These are phyloP conservation scores for Naganishia vishniacii DNA, from an alignment of 768 basidiomycete species.

Conservation along the genomic window DNA sequence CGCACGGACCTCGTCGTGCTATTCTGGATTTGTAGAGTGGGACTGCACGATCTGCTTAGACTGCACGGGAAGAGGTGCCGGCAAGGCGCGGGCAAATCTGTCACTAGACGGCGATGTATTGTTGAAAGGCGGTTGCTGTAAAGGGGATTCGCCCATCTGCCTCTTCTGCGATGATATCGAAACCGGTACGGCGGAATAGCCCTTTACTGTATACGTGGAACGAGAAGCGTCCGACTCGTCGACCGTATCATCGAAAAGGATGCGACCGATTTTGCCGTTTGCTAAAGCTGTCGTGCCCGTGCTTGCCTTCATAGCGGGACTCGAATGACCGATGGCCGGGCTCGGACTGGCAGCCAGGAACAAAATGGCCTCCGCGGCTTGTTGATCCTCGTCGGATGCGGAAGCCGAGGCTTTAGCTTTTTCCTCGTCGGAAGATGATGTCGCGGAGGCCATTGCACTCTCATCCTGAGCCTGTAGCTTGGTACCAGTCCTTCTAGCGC, in stretches of 20 bases:
- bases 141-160: conserved; percentile 1
- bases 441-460: neutral
- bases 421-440: conserved; percentile 12
- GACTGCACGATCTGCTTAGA: neutral
- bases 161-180: neutral
- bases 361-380: conserved; percentile 47
- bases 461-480: neutral
- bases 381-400: conserved; percentile 39
- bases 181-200: neutral
- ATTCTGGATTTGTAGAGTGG: neutral
- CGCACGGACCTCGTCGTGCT: neutral
- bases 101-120: conserved; percentile 9
- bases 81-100: neutral
- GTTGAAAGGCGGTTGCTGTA: conserved; percentile 15
- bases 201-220: neutral
- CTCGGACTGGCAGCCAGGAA: conserved; percentile 45
- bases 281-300: neutral
- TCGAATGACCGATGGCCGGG: conserved; percentile 18
- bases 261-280: neutral
- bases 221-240: neutral
- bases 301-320: neutral
- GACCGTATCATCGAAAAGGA: conserved; percentile 2
- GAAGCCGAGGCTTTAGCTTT: conserved; percentile 7
- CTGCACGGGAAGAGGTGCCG: neutral
- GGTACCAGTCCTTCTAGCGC: neutral